Evolutionary conservation across 768 basidiomycete species (phyloP), one percentile per base, ranked within the genome.

Genomic region (Xanthoconium stramineum): DNA sequence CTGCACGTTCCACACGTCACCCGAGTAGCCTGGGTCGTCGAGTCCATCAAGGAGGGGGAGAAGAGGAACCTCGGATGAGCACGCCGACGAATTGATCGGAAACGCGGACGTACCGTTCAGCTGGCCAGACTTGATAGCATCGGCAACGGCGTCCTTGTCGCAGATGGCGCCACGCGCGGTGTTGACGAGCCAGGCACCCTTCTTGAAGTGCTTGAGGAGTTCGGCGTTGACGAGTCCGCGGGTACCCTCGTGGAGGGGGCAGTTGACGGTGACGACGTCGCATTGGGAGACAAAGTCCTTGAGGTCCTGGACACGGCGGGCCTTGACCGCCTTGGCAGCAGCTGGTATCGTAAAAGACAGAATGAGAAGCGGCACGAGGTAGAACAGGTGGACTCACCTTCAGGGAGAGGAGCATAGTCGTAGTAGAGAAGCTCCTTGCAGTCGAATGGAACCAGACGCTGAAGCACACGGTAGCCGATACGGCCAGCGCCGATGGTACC

Each of bases 81-180:
- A 47, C 2, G 8, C 29, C 17, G 17, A 15, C 14, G n/a, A 28
- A 20, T 8, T 13, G 40, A 12, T 15, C 4, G 14, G 33, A 33
- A 1, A 6, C 5, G 43, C 11, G 14, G 44, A 63, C 61, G 47
- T 43, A 72, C 87, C 93, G 53, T 75, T 70, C 58, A 95, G 71
- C 32, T 91, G 88, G 17, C 93, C 93, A 50, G 80, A 84, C 75
- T 82, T 78, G 53, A 96, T 69, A 13, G 93, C 91, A 0, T 69
- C 84, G 5, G 86, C 85, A 56, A 95, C 86, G 42, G 84, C 91
- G 58, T 92, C 84, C 61, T 84, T 84, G 74, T 91, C 86, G 69
- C 89, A 92, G 65, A 96, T 93, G 40, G 94, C 94, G 43, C 94
- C 94, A 62, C 92, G 90, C 50, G 91, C 91, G 30, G 91, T 93